These are phyloP conservation scores for Alternaria consortialis DNA, from an alignment of 2,329 filamentous ascomycete species.

Conservation along the genomic window DNA sequence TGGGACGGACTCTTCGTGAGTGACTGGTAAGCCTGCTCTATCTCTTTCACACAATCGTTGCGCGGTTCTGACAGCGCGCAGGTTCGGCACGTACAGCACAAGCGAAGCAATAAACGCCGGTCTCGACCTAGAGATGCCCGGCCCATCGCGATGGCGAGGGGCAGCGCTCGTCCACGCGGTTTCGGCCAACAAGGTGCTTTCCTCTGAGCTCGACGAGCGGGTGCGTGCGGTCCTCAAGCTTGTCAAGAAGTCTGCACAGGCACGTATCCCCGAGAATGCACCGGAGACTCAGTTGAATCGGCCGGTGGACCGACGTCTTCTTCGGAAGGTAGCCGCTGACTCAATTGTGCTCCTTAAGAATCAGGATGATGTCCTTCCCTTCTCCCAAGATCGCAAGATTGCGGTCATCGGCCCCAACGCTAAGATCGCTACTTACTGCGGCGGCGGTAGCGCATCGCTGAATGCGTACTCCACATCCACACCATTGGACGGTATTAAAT, in stretches of 20 bases:
- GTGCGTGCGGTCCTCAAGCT: constrained; percentile 58
- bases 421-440: constrained; percentile 43
- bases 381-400: constrained; percentile 44
- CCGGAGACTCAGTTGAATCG: background rate
- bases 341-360: background rate
- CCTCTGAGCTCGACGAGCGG: constrained; percentile 18
- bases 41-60: background rate
- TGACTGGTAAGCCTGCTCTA: constrained; percentile 28
- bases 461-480: background rate
- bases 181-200: constrained; percentile 52
- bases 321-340: background rate
- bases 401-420: constrained; percentile 77
- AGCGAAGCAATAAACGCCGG: constrained; percentile 30
- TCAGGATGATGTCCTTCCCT: background rate
- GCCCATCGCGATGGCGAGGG: constrained; percentile 21
- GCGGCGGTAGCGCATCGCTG: constrained; percentile 11
- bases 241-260: constrained; percentile 60
- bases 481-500: background rate
- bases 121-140: constrained; percentile 42
- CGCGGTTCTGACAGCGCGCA: background rate
- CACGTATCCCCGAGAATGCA: background rate
- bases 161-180: background rate
- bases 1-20: constrained; percentile 54
- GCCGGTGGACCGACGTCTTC: background rate
- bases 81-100: constrained; percentile 24